phyloP scores from a whole-genome alignment of 2,329 filamentous ascomycete species.

The Ophiosphaerella narmari region DNA sequence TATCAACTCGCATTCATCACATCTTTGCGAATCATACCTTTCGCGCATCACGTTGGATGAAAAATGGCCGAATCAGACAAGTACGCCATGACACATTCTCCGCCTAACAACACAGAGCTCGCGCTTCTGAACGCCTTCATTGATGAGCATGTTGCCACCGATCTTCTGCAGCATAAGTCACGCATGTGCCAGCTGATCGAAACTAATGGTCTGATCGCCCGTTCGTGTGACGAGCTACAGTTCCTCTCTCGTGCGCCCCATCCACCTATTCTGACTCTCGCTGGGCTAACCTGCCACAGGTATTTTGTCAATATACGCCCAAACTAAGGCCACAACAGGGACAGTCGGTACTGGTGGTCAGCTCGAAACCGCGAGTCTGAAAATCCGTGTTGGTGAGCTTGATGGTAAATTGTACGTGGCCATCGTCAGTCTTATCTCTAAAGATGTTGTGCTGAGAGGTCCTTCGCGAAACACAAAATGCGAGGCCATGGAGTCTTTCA shows the following conservation, averaged over 20 bases:
- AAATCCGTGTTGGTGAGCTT: background rate
- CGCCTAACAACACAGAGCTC: conserved; percentile 2
- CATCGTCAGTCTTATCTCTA: background rate
- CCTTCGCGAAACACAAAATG: background rate
- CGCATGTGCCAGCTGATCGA: conserved; percentile 5
- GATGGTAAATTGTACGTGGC: background rate
- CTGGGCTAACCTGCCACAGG: background rate
- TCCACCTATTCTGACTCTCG: background rate
- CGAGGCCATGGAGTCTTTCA: conserved; percentile 6
- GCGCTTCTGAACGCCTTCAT: conserved; percentile 8
- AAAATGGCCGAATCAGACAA: conserved; percentile 1
- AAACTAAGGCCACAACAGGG: conserved; percentile 1
- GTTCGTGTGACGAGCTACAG: conserved; percentile 3
- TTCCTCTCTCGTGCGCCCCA: conserved; percentile 5
- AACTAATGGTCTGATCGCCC: conserved; percentile 3
- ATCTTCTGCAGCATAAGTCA: conserved; percentile 2
- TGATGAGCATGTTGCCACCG: conserved; percentile 3
- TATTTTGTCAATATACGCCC: conserved; percentile 6
- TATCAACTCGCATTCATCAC: background rate
- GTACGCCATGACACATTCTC: conserved; percentile 6
- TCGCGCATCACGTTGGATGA: no score
- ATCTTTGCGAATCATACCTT: background rate
- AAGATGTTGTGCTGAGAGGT: conserved; percentile 4
- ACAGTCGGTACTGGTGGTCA: background rate
- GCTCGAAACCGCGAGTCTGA: background rate